Conservation (phyloP, 345 rosid species). For the Crucihimalaya himalaica region DNA sequence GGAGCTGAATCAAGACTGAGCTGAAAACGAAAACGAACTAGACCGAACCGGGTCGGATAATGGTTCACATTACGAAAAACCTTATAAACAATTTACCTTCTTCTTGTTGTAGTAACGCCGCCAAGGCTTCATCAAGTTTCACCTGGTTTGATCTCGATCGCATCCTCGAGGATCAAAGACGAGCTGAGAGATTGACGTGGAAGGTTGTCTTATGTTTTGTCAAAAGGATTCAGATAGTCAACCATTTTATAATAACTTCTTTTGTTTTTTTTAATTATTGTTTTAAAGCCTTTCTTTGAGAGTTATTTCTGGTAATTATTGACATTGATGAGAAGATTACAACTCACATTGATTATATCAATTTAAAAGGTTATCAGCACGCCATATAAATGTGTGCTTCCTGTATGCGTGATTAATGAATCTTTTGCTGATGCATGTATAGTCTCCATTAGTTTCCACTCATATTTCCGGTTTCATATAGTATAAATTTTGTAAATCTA, state of each 20-base stretch:
- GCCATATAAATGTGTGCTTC: not conserved
- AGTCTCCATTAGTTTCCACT: not conserved
- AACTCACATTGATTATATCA: not conserved
- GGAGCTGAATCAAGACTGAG: too few relatives aligned
- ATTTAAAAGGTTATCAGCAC: not conserved
- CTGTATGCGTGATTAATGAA: not conserved
- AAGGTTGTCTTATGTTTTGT: not conserved
- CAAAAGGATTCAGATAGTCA: not conserved
- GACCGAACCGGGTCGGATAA: not conserved
- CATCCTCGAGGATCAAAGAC: not conserved
- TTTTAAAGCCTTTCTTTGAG: not conserved
- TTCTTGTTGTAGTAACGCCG: not conserved
- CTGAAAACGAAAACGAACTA: not conserved
- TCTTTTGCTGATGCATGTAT: not conserved
- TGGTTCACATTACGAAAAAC: not conserved
- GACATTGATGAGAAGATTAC: conserved; percentile 3
- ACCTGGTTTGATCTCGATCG: not conserved
- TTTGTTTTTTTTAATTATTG: not conserved
- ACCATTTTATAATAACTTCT: not conserved
- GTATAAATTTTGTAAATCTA: too few relatives aligned
- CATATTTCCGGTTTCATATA: too few relatives aligned
- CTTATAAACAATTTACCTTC: conserved; percentile 15
- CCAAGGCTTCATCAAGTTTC: not conserved
- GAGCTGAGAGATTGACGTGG: not conserved
- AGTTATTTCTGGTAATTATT: not conserved